Conservation (phyloP, 2,329 filamentous ascomycete genomes). For the Tympanopsis confertula region DNA sequence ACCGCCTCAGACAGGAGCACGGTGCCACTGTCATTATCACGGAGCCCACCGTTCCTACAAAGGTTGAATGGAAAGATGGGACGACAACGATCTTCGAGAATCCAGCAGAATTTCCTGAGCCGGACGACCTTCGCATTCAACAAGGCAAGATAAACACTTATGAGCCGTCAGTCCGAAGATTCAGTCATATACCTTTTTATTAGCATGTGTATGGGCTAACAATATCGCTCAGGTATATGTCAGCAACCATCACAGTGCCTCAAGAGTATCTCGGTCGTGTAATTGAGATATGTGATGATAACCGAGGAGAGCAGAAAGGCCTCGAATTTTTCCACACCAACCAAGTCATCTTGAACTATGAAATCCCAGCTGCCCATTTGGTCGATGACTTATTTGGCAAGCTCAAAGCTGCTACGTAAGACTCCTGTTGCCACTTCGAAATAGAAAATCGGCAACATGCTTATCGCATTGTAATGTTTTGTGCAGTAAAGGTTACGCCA, state of each 20-base stretch:
- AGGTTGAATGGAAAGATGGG: constrained; percentile 70
- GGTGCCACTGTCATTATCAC: constrained; percentile 93
- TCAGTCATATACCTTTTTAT: not conserved
- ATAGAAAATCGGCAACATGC: not conserved
- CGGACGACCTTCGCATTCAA: constrained; percentile 33
- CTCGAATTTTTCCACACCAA: constrained; percentile 83
- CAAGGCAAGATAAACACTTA: constrained; percentile 30
- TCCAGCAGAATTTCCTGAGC: constrained; percentile 75
- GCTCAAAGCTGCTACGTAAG: constrained; percentile 68
- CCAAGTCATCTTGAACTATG: constrained; percentile 90
- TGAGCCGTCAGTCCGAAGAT: constrained; percentile 32
- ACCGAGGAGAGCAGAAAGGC: constrained; percentile 76
- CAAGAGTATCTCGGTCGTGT: constrained; percentile 90
- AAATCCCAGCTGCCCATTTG: constrained; percentile 74
- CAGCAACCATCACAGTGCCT: constrained; percentile 76
- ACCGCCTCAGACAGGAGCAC: constrained; percentile 85
- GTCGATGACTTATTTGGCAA: constrained; percentile 98
- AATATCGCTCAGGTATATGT: constrained; percentile 42
- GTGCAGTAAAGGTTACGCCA: constrained; percentile 77
- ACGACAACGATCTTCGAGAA: constrained; percentile 70
- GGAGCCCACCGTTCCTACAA: constrained; percentile 86
- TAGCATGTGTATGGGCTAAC: not conserved
- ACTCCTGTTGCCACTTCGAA: too few relatives aligned
- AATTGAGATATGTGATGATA: constrained; percentile 86
- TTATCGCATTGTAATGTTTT: too few relatives aligned